phyloP scores from a whole-genome alignment of 2,329 filamentous ascomycete species.

The Leptographium flavum region DNA sequence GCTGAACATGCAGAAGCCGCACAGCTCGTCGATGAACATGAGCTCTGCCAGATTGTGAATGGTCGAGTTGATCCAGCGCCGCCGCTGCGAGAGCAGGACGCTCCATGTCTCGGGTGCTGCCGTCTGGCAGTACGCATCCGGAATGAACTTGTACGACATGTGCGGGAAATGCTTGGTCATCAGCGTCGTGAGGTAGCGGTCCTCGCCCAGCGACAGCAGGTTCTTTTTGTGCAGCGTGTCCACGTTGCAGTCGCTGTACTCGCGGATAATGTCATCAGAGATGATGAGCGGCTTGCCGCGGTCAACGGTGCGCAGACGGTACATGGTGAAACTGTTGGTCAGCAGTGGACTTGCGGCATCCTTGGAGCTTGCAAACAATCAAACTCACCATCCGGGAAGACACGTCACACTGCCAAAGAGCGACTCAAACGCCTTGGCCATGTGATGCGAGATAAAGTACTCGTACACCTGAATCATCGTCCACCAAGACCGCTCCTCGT shows the following conservation, averaged over 20 bases:
- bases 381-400: constrained; percentile 89
- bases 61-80: constrained; percentile 98
- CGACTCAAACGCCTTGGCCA: constrained; percentile 94
- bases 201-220: constrained; percentile 80
- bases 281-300: constrained; percentile 92
- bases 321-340: constrained; percentile 82
- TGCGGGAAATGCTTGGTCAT: constrained; percentile 96
- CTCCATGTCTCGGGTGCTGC: constrained; percentile 90
- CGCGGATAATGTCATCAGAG: constrained; percentile 70
- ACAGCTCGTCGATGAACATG: constrained; percentile 81
- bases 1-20: constrained; percentile 96
- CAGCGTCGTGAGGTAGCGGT: constrained; percentile 90
- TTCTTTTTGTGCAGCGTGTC: constrained; percentile 98
- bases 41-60: constrained; percentile 92
- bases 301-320: constrained; percentile 84
- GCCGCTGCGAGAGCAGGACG: constrained; percentile 89
- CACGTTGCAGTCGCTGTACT: constrained; percentile 79
- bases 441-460: constrained; percentile 96
- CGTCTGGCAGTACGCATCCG: constrained; percentile 84
- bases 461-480: constrained; percentile 99
- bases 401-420: constrained; percentile 96
- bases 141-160: constrained; percentile 93
- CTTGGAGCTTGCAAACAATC: no score
- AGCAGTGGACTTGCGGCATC: neutral
- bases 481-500: constrained; percentile 92